Conservation (phyloP, 441 rosid genomes). For the Pelargonium australe region DNA sequence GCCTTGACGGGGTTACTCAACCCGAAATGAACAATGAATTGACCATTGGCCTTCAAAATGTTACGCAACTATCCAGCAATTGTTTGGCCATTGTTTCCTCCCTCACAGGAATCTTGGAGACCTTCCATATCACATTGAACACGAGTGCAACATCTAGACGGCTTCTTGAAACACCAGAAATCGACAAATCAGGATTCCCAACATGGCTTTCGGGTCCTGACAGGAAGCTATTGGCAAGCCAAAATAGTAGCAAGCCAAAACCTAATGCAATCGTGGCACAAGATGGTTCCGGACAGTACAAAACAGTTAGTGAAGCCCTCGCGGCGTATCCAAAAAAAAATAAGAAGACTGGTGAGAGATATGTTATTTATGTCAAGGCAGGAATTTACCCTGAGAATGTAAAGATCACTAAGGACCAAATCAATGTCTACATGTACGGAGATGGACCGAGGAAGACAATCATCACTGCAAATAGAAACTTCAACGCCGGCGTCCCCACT, state of each 20-base stretch:
- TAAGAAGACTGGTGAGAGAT: conserved; percentile 24
- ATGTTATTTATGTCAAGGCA: conserved; percentile 39
- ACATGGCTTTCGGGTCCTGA: conserved; percentile 44
- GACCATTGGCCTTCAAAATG: conserved; percentile 23
- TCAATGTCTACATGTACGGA: conserved; percentile 39
- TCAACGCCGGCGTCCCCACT: conserved; percentile 40
- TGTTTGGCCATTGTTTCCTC: conserved; percentile 37
- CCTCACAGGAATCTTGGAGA: conserved; percentile 23
- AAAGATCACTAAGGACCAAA: conserved; percentile 35
- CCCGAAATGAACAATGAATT: conserved; percentile 16
- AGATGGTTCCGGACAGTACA: conserved; percentile 50
- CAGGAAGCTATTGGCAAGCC: conserved; percentile 33
- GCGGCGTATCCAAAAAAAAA: conserved; percentile 53
- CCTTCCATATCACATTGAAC: conserved; percentile 21
- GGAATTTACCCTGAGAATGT: conserved; percentile 43
- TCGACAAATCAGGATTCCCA: conserved; percentile 27
- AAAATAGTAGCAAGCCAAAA: conserved; percentile 5
- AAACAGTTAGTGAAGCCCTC: conserved; percentile 41
- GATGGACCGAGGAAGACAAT: conserved; percentile 47
- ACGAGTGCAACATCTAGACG: conserved; percentile 11
- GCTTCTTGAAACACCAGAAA: conserved; percentile 18
- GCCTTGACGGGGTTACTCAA: conserved; percentile 28
- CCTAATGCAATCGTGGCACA: conserved; percentile 41
- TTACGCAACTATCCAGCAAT: conserved; percentile 40
- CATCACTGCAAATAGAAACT: conserved; percentile 34